Percentiles rank a stretch among this genome's conserved stretches.
These are phyloP conservation scores for Pezizomycotina sp. DNA, from an alignment of 2,329 filamentous ascomycete genomes.

Conservation along the genomic window DNA sequence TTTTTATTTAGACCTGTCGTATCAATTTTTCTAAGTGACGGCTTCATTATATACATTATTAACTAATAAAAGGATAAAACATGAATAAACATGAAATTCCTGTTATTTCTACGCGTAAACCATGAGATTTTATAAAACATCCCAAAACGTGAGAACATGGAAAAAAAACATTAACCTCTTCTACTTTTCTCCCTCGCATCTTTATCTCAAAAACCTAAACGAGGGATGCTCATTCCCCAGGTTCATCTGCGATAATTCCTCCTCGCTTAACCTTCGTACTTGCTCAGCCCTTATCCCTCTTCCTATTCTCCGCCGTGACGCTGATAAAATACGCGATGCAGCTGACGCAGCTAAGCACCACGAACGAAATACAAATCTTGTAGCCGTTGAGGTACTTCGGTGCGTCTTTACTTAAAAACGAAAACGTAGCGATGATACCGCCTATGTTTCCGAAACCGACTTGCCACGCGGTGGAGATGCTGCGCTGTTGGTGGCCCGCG, in stretches of 20 bases:
- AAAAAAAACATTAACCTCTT: constrained; percentile 1
- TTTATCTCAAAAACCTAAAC: constrained; percentile 42
- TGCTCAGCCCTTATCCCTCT: constrained; percentile 34
- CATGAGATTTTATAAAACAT: constrained; percentile 7
- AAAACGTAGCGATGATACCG: constrained; percentile 60
- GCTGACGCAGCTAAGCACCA: constrained; percentile 46
- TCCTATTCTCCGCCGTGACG: constrained; percentile 44
- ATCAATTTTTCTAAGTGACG: too few species aligned
- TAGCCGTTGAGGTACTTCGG: constrained; percentile 58
- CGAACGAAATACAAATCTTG: constrained; percentile 58
- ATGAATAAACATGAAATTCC: too few species aligned
- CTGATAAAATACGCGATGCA: constrained; percentile 44
- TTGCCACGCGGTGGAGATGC: constrained; percentile 59
- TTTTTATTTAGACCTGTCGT: too few species aligned
- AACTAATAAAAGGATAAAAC: too few species aligned
- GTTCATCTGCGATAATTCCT: constrained; percentile 40
- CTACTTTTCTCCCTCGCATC: background rate
- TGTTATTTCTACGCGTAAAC: constrained; percentile 14
- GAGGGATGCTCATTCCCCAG: constrained; percentile 44
- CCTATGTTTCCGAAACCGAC: constrained; percentile 65
- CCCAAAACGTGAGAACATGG: constrained; percentile 3
- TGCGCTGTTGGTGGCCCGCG: constrained; percentile 52
- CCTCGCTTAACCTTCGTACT: constrained; percentile 39
- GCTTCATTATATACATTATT: too few species aligned
- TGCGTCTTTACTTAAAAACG: constrained; percentile 49